These are phyloP conservation scores for Ceratocystis alfenasii DNA, from an alignment of 2,329 filamentous ascomycete genomes.

Conservation along the genomic window DNA sequence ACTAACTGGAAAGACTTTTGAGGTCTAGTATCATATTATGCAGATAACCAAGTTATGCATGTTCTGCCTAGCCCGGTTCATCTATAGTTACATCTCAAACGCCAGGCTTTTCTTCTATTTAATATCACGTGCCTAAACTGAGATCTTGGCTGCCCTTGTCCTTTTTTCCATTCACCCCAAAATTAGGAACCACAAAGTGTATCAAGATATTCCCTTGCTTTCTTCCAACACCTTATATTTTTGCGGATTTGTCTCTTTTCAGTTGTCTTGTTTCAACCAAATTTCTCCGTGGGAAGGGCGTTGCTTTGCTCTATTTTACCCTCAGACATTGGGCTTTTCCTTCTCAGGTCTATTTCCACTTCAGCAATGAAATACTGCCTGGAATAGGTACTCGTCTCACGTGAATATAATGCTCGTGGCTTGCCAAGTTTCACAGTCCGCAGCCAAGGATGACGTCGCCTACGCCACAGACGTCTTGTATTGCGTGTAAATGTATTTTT, in stretches of 20 bases:
- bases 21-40: not conserved
- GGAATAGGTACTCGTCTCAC: not conserved
- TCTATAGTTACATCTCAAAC: not conserved
- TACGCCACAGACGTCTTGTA: not conserved
- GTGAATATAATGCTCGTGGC: not conserved
- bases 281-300: not conserved
- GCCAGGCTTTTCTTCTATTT: not conserved
- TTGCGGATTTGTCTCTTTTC: not conserved
- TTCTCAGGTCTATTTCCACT: not conserved
- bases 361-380: not conserved
- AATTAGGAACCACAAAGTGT: not conserved
- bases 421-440: not conserved
- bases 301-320: not conserved
- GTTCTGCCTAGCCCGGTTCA: not conserved
- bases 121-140: not conserved
- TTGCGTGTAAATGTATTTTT: not conserved
- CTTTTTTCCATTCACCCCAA: not conserved
- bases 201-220: not conserved
- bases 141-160: not conserved
- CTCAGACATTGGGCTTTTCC: slow-evolving; percentile 1
- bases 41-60: not conserved
- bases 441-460: not conserved
- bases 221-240: not conserved
- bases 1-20: no score
- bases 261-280: slow-evolving; percentile 9